Conservation (phyloP, 2,329 filamentous ascomycete genomes). For the Phyllosticta citrichinensis region DNA sequence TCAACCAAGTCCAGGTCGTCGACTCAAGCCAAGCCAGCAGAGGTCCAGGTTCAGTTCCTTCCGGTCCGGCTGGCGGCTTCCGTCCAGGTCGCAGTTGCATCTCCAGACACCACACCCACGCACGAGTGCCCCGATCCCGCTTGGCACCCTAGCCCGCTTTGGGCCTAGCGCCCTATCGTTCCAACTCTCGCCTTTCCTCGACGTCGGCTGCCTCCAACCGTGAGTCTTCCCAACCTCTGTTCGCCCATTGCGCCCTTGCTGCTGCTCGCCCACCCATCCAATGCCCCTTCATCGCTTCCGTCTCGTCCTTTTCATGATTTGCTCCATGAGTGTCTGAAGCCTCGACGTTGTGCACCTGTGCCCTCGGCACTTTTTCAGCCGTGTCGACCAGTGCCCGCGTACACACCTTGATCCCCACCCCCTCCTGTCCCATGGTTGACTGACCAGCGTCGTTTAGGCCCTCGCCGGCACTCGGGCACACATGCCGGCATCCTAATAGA, state of each 20-base stretch:
- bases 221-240: neutral
- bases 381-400: neutral
- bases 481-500: slow-evolving; percentile 1
- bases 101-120: neutral
- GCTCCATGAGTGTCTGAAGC: neutral
- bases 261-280: no score
- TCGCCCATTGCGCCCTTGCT: neutral
- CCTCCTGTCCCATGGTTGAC: neutral
- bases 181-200: neutral
- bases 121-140: neutral
- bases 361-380: neutral
- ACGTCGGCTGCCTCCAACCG: neutral
- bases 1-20: neutral
- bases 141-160: neutral
- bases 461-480: slow-evolving; percentile 1
- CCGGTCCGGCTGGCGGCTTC: neutral
- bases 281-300: neutral
- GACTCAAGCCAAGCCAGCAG: no score
- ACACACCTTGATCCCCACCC: neutral
- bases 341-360: no score
- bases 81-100: neutral
- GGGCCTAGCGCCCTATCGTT: neutral
- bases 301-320: neutral
- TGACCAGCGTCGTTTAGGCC: neutral
- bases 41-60: no score